Evolutionary conservation across 2,329 filamentous ascomycete species (phyloP), one percentile per base, ranked within the genome.

Genomic region (Geosmithia flava): DNA sequence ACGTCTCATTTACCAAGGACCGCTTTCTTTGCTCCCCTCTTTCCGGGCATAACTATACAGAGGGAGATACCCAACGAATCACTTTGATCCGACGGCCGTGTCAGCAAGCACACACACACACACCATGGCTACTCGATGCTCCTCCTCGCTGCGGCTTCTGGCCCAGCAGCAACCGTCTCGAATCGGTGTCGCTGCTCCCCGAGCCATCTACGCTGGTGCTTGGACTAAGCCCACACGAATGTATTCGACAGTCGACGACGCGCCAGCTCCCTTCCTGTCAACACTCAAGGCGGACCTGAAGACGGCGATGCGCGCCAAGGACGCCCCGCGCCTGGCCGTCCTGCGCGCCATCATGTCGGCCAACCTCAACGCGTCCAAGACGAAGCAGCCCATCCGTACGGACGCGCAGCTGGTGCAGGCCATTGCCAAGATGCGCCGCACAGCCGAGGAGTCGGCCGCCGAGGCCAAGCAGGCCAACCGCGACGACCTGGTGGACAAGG

Each of bases 301-400:
- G 66, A 64, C 70, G 10, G 80, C 81, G 45, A 83, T 85, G 80
- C 74, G 74, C 50, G 71, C 71, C 55, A 84, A 82, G 62, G 80
- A 85, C 59, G 65, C 71, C 23, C 68, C 77, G 23, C 79, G 83
- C 2, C 76, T 90, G 23, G 68, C 75, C 40, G 84, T 87, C 39
- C 73, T 91, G 45, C 83, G 86, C 54, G 64, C 73, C 41, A 68
- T 90, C 52, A 74, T 90, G 53, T 72, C 83, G 30, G 76, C 83
- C 52, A 80, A 84, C 52, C 80, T 82, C 55, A 90, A 89, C 64
- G 81, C 83, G 33, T 83, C 80, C 61, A 90, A 90, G 66, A 87
- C 84, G 15, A 59, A 73, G 40, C 70, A 68, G 40, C 85, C 86
- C n/a, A 78, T 90, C 58, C 70, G 68, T 48, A 85, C 79, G 20